Evolutionary conservation across 1,139 yeast species (phyloP), one percentile per base, ranked within the genome.

Genomic region (Kodamaea plutei): DNA sequence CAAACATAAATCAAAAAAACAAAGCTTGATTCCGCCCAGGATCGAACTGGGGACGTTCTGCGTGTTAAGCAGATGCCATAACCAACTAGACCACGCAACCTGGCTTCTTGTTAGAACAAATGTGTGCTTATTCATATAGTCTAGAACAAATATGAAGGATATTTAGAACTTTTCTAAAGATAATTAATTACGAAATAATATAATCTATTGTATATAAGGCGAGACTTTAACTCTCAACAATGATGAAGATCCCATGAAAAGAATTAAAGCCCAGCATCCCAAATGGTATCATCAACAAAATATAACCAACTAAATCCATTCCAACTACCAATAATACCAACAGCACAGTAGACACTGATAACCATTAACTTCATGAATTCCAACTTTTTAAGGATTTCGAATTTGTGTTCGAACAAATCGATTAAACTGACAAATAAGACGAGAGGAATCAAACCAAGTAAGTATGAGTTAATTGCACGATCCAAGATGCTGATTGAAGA

Each of bases 21-120:
- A 52, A 18, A 18, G 20, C 20, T 18, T 87, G 95, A 84, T 83
- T 84, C 77, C 82, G 87, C 95, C 95, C 96, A 85, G 96, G 95
- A 83, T 87, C 95, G 96, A 87, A 87, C 96, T 84, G 95, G 95
- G 95, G 95, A 87, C 95, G 89, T 84, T 83, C 89, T 83, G 95
- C 95, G 95, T 85, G 95, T 85, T 84, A 85, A 84, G 95, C 95
- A 84, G 89, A 82, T 83, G 95, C 93, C 95, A 84, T 85, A 76
- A 85, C 95, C 95, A 66, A 84, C 95, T 85, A 85, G 95, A 85
- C 95, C 95, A 85, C 85, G 59, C 50, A 62, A 62, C 69, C 69
- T 4, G 8, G 20, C 20, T 18, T 18, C 20, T 18, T 18, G 6
- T 5, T 3, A 4, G 4, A 8, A 6, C 8, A 18, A 18, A 18